Conservation (phyloP, 495 filamentous ascomycete genomes). For the Evernia prunastri region DNA sequence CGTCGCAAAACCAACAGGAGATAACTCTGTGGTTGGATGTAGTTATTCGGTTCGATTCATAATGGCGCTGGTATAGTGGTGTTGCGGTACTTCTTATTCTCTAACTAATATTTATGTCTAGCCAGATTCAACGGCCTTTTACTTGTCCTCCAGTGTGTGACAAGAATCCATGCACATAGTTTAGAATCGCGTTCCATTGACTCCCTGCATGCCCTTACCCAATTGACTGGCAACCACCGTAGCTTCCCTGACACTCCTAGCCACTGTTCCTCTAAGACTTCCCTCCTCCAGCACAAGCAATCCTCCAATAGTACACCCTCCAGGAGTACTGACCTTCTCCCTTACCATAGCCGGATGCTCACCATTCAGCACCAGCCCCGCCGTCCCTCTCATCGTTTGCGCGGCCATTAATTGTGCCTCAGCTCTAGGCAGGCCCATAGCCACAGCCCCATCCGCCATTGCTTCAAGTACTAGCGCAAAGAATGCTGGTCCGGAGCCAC, state of each 20-base stretch:
- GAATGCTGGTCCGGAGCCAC: conserved; percentile 74
- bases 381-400: conserved; percentile 64
- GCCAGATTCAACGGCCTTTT: no score
- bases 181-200: conserved; percentile 43
- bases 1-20: no score
- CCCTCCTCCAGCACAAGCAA: conserved; percentile 72
- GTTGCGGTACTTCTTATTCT: no score
- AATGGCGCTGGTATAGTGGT: no score
- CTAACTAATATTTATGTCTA: no score
- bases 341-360: conserved; percentile 71
- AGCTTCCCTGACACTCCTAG: conserved; percentile 69
- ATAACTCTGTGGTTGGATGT: no score
- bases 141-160: not conserved
- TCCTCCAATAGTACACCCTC: conserved; percentile 75
- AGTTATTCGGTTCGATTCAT: no score
- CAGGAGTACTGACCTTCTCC: conserved; percentile 74
- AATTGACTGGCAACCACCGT: conserved; percentile 69
- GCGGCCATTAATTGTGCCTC: conserved; percentile 78
- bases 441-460: conserved; percentile 69
- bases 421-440: conserved; percentile 70
- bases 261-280: conserved; percentile 59
- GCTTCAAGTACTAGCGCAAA: conserved; percentile 72
- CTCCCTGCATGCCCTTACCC: conserved; percentile 45
- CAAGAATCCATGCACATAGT: not conserved
- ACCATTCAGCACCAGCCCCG: conserved; percentile 60